Conservation (phyloP, 2,329 filamentous ascomycete species). For the Colletotrichum endophyticum region DNA sequence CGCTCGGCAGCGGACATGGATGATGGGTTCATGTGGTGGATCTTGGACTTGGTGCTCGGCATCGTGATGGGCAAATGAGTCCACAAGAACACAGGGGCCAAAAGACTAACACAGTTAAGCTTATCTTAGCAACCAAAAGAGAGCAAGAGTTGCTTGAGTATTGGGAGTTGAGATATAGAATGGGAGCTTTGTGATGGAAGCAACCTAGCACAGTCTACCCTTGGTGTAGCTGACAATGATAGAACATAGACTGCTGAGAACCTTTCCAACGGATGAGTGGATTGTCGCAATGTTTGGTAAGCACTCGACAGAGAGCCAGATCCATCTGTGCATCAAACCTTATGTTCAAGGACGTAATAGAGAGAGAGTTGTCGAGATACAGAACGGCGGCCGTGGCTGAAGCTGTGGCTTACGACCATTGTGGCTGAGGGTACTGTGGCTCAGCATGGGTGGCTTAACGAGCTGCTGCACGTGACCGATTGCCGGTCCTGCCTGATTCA, state of each 20-base stretch:
- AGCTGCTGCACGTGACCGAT: not conserved
- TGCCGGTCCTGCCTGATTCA: not conserved
- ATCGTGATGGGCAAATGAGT: not conserved
- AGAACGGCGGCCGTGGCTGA: not conserved
- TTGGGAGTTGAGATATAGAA: not conserved
- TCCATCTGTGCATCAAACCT: too few species aligned
- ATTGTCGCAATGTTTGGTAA: not conserved
- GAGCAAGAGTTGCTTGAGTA: fast-evolving
- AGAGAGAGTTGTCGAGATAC: too few species aligned
- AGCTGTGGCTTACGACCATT: not conserved
- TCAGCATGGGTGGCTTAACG: fast-evolving
- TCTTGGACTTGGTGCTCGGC: not conserved
- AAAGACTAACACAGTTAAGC: not conserved
- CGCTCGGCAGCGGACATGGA: not conserved
- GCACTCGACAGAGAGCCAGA: too few species aligned
- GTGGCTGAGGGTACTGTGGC: not conserved
- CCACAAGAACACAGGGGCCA: fast-evolving
- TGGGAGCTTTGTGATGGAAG: not conserved
- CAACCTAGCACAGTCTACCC: not conserved
- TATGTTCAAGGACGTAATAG: too few species aligned
- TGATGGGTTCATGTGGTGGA: not conserved
- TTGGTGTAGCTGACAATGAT: not conserved
- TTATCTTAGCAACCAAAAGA: not conserved
- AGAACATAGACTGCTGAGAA: not conserved
- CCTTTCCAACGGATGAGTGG: not conserved